Evolutionary conservation across 1,139 yeast genomes (phyloP), one percentile per base, ranked within the genome.

Genomic region (Saccharomyces uvarum): DNA sequence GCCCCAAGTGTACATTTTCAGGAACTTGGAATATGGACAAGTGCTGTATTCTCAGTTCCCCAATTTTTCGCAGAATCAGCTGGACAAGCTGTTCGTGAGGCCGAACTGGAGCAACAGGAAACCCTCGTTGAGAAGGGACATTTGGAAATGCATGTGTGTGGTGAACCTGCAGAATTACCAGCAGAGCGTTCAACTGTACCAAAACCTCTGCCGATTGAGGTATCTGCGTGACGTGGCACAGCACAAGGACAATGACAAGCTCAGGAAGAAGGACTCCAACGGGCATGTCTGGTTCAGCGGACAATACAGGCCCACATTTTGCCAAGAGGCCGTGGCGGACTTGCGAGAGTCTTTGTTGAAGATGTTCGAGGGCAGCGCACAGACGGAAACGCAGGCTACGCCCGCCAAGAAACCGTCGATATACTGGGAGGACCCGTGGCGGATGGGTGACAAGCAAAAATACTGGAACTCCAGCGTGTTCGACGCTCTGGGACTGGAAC

Each of bases 281-380:
- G 95, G 95, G 1, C 84, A 87, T 70, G 82, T 84, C 52, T 90
- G 97, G 97, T 82, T 76, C 67, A 80, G 86, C 54, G 93, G 89
- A 50, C 95, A 87, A 71, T 91, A 79, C 74, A 81, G 97, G 67
- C 98, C 98, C 29, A 84, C 95, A 0, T 88, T 85, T 71, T 77
- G 95, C 9, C 96, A 89, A 70, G 98, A 91, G 70, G 88, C 97
- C 0, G 90, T 89, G 26, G 90, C 97, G 1, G 98, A 91, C 71
- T 74, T 91, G 62, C 77, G 85, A 38, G 83, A 63, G 84, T 88
- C 53, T 73, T 84, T 56, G 88, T 83, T 60, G 83, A 86, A 64
- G 77, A 84, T 64, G 76, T 76, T 54, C 73, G 71, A 52, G 65
- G 26, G 29, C 31, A n/a, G 29, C 2, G 69, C 26, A n/a, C 49